These are phyloP conservation scores for Puccinia polysora DNA, from an alignment of 1,284 basidiomycete species.

Conservation along the genomic window DNA sequence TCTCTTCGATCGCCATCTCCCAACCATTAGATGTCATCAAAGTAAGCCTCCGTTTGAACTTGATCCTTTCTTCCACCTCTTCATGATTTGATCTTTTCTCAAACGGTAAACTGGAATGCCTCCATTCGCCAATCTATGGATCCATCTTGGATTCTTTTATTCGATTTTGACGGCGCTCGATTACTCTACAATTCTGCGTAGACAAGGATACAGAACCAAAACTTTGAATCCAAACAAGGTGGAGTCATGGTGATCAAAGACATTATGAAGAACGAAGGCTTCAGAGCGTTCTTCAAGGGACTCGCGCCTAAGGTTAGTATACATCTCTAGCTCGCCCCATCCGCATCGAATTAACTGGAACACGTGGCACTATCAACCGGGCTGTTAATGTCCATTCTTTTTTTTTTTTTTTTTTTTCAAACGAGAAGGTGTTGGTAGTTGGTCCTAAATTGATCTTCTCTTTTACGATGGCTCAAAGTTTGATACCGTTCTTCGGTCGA, in stretches of 20 bases:
- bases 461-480: conserved; percentile 90
- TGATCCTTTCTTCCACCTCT: neutral
- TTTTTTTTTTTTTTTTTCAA: conserved; percentile 15
- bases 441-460: conserved; percentile 97
- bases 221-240: conserved; percentile 82
- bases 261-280: conserved; percentile 79
- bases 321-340: conserved; percentile 46
- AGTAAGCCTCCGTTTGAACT: conserved; percentile 6
- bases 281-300: conserved; percentile 89
- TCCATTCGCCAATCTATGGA: too few species aligned
- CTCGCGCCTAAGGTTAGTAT: conserved; percentile 59
- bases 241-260: conserved; percentile 84
- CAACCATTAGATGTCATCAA: conserved; percentile 95
- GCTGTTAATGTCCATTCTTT: neutral
- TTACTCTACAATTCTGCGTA: neutral
- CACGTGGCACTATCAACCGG: too few species aligned
- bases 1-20: conserved; percentile 91
- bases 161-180: neutral
- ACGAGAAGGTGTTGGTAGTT: conserved; percentile 76
- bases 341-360: neutral
- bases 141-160: too few species aligned
- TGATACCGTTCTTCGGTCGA: conserved; percentile 89
- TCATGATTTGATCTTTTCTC: neutral
- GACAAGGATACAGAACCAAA: conserved; percentile 95
- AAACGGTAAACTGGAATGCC: too few species aligned